Evolutionary conservation across 2,329 filamentous ascomycete genomes (phyloP), one percentile per base, ranked within the genome.

Genomic region (Xylariaceae sp.): DNA sequence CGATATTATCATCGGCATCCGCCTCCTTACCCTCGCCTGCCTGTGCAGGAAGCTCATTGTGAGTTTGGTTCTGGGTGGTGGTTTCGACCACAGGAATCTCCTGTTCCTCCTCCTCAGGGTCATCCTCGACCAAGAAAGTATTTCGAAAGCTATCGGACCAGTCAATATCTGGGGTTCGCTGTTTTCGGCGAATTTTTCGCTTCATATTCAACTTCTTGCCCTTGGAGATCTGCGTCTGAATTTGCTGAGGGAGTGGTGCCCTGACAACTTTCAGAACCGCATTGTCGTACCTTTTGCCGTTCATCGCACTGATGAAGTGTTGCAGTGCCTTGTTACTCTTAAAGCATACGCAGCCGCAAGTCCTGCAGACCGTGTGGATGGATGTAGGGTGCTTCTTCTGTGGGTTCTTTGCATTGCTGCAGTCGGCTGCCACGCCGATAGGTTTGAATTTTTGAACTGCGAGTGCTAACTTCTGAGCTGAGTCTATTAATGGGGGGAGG

Each of bases 341-440:
- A n/a, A 47, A 47, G 17, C 44, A 47, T 16, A 47, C 16, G 8
- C 44, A 47, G 29, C 44, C 44, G 16, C 44, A 47, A 4, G 43
- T 46, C 26, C 41, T 28, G 21, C n/a, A 21, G n/a, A 21, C 14
- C n/a, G 41, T 29, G 14, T 45, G 41, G 21, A 45, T 45, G n/a
- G 26, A 19, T 11, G 26, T 28, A 3, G 26, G 43, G 11, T 31
- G 9, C 6, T 34, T 11, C 26, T 19, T 17, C 43, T 19, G 7
- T 9, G 8, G 5, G 5, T 34, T 12, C 9, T 23, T 31, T 19
- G 43, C 31, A 23, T 49, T 49, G 11, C 33, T 49, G 7, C 17
- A n/a, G 47, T 50, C 47, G 14, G 21, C 34, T 6, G 47, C 47
- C 29, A 50, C 47, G 33, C 21, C 47, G 9, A 50, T 17, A n/a